phyloP scores from a whole-genome alignment of 768 basidiomycete species.

The Candolleomyces eurysporus region DNA sequence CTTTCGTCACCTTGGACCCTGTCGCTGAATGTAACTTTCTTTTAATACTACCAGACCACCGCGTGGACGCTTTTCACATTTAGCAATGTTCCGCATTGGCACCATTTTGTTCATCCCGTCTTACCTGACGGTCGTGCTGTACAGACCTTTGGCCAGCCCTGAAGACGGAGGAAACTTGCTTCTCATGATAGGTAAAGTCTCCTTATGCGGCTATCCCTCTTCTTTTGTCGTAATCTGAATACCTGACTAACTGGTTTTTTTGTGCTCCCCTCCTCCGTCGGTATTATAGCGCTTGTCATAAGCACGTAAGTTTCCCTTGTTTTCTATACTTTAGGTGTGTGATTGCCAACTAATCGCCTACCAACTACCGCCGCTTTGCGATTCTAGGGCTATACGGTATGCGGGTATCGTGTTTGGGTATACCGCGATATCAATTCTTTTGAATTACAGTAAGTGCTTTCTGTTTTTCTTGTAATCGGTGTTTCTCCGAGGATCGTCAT shows the following conservation, averaged over 20 bases:
- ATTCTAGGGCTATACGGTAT: slow-evolving; percentile 73
- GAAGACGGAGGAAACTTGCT: slow-evolving; percentile 69
- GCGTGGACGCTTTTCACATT: slow-evolving; percentile 76
- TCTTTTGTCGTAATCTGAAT: slow-evolving; percentile 11
- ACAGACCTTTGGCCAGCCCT: slow-evolving; percentile 69
- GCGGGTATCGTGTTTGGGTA: slow-evolving; percentile 88
- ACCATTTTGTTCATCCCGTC: slow-evolving; percentile 86
- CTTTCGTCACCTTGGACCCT: slow-evolving; percentile 1
- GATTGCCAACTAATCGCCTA: slow-evolving; percentile 2
- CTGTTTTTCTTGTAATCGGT: neutral
- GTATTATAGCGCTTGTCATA: slow-evolving; percentile 55
- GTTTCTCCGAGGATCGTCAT: neutral
- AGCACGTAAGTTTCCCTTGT: slow-evolving; percentile 67
- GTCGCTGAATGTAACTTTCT: neutral
- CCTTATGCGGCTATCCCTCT: slow-evolving; percentile 20
- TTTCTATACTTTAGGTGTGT: neutral
- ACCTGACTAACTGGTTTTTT: slow-evolving; percentile 10
- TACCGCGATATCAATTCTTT: slow-evolving; percentile 84
- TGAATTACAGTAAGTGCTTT: slow-evolving; percentile 68
- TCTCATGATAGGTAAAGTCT: slow-evolving; percentile 67
- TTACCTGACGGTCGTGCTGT: slow-evolving; percentile 77
- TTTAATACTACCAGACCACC: slow-evolving; percentile 54
- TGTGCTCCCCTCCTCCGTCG: neutral
- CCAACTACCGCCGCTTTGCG: neutral
- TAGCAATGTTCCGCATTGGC: slow-evolving; percentile 89